Conservation (phyloP, 768 basidiomycete genomes). For the Leccinum arenicola region DNA sequence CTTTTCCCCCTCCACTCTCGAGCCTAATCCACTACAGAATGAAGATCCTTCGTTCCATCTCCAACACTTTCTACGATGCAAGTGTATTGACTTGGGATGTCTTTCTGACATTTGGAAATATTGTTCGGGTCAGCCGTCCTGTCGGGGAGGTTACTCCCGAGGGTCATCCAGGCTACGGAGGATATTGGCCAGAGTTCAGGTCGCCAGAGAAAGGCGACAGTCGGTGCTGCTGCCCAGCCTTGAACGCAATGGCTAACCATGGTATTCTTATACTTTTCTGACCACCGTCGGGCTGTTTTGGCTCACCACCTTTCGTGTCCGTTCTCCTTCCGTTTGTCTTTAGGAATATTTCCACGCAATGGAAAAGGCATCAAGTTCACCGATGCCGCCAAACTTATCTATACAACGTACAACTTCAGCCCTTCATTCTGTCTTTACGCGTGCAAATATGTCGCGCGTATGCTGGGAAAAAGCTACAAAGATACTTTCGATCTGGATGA, state of each 20-base stretch:
- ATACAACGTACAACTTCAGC: conserved; percentile 64
- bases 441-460: conserved; percentile 52
- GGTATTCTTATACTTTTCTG: conserved; percentile 50
- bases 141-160: conserved; percentile 51
- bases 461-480: conserved; percentile 54
- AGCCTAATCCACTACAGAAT: conserved; percentile 4
- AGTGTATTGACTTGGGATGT: conserved; percentile 10
- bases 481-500: conserved; percentile 62
- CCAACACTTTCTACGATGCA: neutral
- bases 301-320: neutral
- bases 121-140: conserved; percentile 26
- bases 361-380: conserved; percentile 66
- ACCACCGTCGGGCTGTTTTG: conserved; percentile 24
- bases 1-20: neutral
- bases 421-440: conserved; percentile 65
- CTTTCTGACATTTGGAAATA: conserved; percentile 14
- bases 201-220: conserved; percentile 62
- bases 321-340: neutral
- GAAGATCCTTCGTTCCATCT: conserved; percentile 5
- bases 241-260: conserved; percentile 81
- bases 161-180: conserved; percentile 52
- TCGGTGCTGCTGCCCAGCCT: conserved; percentile 64
- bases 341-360: conserved; percentile 51
- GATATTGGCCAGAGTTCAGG: conserved; percentile 67
- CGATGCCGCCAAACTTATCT: conserved; percentile 37